Conservation (phyloP, 306 rosid species). For the Mucuna pruriens region DNA sequence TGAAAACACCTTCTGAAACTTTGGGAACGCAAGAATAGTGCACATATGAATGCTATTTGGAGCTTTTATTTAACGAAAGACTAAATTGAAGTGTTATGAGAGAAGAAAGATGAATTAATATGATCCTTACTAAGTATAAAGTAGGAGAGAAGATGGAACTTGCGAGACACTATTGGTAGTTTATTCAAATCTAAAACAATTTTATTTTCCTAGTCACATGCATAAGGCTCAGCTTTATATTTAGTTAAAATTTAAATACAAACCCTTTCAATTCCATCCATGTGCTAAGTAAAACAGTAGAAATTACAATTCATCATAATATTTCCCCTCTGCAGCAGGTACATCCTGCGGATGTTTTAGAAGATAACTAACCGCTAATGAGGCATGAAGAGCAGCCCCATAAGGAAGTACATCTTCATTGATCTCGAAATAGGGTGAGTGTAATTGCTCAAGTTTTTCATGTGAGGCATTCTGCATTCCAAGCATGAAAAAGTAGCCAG, state of each 20-base stretch:
- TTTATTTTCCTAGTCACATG: background rate
- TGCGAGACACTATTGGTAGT: too few relatives aligned
- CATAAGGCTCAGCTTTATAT: background rate
- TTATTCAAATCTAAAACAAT: too few relatives aligned
- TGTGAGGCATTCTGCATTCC: slow-evolving; percentile 60
- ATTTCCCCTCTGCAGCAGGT: slow-evolving; percentile 29
- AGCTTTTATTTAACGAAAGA: too few relatives aligned
- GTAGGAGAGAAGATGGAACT: too few relatives aligned
- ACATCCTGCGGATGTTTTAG: slow-evolving; percentile 42
- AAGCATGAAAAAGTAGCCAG: slow-evolving; percentile 67
- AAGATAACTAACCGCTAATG: slow-evolving; percentile 69
- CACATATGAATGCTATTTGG: too few relatives aligned
- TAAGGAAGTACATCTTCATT: slow-evolving; percentile 77
- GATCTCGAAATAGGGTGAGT: slow-evolving; percentile 60
- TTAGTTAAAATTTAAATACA: background rate
- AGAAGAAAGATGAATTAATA: too few relatives aligned
- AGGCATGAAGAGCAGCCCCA: slow-evolving; percentile 91
- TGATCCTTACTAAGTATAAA: too few relatives aligned
- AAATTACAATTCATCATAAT: slow-evolving; percentile 50
- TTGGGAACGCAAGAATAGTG: too few relatives aligned
- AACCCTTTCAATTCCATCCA: background rate
- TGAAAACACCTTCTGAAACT: too few relatives aligned
- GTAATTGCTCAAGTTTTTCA: slow-evolving; percentile 46
- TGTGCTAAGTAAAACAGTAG: background rate
- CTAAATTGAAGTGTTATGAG: too few relatives aligned